A percentile compares a stretch with the other conserved stretches of the same genome.
These are phyloP conservation scores for Aquilaria sinensis DNA, from an alignment of 345 rosid species.

Conservation along the genomic window DNA sequence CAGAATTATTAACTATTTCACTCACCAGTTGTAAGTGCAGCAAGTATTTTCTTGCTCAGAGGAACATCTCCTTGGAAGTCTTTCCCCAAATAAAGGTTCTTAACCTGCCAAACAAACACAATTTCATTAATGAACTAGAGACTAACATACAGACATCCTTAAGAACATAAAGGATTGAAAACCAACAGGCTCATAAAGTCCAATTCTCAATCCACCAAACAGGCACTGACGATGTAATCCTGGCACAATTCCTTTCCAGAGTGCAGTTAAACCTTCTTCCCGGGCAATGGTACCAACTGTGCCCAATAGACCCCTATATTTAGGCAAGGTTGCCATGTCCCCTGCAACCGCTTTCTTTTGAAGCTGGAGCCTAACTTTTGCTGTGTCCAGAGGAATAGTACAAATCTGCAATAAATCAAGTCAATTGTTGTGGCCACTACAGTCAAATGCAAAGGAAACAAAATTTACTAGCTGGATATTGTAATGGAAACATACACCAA, in stretches of 20 bases:
- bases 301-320: constrained; percentile 87
- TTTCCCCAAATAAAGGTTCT: constrained; percentile 69
- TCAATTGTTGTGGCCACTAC: too few relatives aligned
- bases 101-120: constrained; percentile 46
- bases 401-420: constrained; percentile 48
- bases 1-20: neutral
- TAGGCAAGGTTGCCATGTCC: constrained; percentile 52
- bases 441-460: too few relatives aligned
- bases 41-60: constrained; percentile 88
- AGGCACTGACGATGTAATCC: constrained; percentile 96
- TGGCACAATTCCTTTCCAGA: constrained; percentile 95
- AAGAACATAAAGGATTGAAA: constrained; percentile 7
- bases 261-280: constrained; percentile 88
- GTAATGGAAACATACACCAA: too few relatives aligned
- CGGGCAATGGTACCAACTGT: constrained; percentile 86
- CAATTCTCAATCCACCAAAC: constrained; percentile 93
- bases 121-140: neutral
- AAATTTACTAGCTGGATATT: too few relatives aligned
- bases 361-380: constrained; percentile 99
- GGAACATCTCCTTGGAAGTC: constrained; percentile 95
- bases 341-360: constrained; percentile 65
- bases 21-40: constrained; percentile 97
- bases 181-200: constrained; percentile 95
- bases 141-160: constrained; percentile 6
- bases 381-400: constrained; percentile 96